A percentile compares a stretch with the other conserved stretches of the same genome.
These are phyloP conservation scores for Gynochthodes officinalis DNA, from an alignment of 257 asterid species.

Conservation along the genomic window DNA sequence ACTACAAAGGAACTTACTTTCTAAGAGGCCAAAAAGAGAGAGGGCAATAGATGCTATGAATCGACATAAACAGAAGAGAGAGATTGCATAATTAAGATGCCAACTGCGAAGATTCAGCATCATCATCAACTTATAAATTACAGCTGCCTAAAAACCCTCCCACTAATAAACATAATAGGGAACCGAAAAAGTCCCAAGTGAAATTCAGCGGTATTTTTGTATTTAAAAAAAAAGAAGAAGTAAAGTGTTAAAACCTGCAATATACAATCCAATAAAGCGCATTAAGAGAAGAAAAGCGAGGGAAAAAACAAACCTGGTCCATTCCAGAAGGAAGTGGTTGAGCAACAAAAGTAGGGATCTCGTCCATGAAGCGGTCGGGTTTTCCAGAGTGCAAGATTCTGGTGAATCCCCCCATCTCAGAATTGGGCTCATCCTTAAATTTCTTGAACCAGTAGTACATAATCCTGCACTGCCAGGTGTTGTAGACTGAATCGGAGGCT, in stretches of 20 bases:
- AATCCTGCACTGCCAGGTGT: conserved; percentile 93
- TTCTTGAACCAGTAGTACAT: conserved; percentile 96
- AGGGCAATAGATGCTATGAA: background rate
- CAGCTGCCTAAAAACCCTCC: background rate
- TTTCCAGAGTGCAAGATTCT: conserved; percentile 79
- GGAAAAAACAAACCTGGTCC: conserved; percentile 58
- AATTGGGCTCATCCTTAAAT: conserved; percentile 43
- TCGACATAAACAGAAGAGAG: background rate
- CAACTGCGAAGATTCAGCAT: too few species aligned
- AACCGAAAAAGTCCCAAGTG: background rate
- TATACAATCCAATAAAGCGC: background rate
- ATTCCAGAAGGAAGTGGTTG: conserved; percentile 83
- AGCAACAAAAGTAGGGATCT: conserved; percentile 94
- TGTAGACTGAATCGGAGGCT: conserved; percentile 81
- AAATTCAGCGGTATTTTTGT: background rate
- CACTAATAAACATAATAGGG: too few species aligned
- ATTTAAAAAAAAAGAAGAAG: too few species aligned
- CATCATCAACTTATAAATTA: background rate
- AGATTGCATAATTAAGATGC: background rate
- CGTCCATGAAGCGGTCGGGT: conserved; percentile 77
- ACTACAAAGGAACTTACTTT: background rate
- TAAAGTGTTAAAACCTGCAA: too few species aligned
- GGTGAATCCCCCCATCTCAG: conserved; percentile 96
- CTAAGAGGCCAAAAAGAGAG: background rate
- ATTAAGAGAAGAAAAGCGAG: background rate